Base-by-base conservation (phyloP, 192 early-diverging fungal genomes). In the Coemansia reversa region DNA sequence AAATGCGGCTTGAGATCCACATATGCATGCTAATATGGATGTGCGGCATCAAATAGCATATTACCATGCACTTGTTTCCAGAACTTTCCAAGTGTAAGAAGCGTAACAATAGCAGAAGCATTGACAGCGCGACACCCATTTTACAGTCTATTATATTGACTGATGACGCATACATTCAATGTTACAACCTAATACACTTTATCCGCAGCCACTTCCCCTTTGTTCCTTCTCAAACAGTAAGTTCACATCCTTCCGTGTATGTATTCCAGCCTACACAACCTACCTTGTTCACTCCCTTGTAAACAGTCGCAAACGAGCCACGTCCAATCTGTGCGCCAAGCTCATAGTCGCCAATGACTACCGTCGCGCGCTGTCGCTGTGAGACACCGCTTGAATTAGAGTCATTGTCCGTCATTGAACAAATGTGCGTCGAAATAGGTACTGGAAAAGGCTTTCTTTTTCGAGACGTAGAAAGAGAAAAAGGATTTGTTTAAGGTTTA, bases 271-370 rank as follows among this genome's bases (percentile, higher is more conserved):
- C 6, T 45, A 45, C 23, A 22, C 19, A 2, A 58, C 55, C 62
- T 83, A 84, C 88, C 87, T 85, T 91, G 65, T 91, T 86, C 23
- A 86, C 62, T 12, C 87, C 92, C 55, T 86, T 86, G 76, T 91
- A 97, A 7, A 98, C 96, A 5, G 89, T 95, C 45, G 96, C 96
- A 85, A 97, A 98, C 3, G 94, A 96, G 7, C 96, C 96, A 20
- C 90, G 87, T 33, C 96, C 96, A 56, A 98, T 96, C 61, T 94
- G 92, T 16, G 85, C 76, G 33, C 86, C 82, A 25, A 96, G 77
- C 62, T 88, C 67, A 67, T 92, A 94, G 66, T 91, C 89, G 51
- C 91, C 94, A 25, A 96, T 80, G 55, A 70, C 86, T 51, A 80
- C 77, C 18, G 77, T 68, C 39, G 77, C 77, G 23, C 77, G 77